phyloP scores from a whole-genome alignment of 192 early-diverging fungal genomes.

The Coemansia sp. region DNA sequence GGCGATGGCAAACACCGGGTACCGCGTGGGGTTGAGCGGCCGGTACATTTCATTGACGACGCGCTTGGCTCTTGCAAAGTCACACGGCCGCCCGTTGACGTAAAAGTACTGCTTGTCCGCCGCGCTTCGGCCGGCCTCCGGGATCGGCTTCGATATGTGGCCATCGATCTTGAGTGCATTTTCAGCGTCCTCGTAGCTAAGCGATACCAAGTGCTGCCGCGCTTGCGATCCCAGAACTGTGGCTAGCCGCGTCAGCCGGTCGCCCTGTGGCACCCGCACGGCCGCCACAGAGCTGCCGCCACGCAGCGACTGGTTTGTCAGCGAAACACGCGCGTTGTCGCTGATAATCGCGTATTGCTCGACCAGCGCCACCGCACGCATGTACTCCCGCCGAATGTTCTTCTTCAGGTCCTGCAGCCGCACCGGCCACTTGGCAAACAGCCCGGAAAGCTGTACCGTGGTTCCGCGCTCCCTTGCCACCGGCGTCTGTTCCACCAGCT shows the following conservation, averaged over 20 bases:
- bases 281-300: neutral
- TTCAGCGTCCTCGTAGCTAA: constrained; percentile 4
- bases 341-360: constrained; percentile 84
- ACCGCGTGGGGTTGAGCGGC: constrained; percentile 65
- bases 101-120: constrained; percentile 84
- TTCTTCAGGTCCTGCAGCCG: constrained; percentile 80
- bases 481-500: constrained; percentile 47
- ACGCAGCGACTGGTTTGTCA: constrained; percentile 65
- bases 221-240: constrained; percentile 74
- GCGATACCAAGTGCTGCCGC: constrained; percentile 21
- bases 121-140: constrained; percentile 68
- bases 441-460: constrained; percentile 66
- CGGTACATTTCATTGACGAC: constrained; percentile 83
- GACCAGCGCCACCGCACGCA: constrained; percentile 70
- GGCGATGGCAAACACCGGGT: constrained; percentile 75
- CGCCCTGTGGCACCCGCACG: constrained; percentile 15
- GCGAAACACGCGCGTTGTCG: constrained; percentile 63
- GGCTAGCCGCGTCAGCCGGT: constrained; percentile 53
- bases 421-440: constrained; percentile 89
- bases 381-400: constrained; percentile 78
- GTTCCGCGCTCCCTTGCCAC: constrained; percentile 73
- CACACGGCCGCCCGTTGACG: constrained; percentile 88
- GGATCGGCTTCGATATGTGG: constrained; percentile 62
- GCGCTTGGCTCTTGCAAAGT: constrained; percentile 72
- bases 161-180: constrained; percentile 32